Evolutionary conservation across 139 green algal species (phyloP).

Genomic region (Chlorella sp.): DNA sequence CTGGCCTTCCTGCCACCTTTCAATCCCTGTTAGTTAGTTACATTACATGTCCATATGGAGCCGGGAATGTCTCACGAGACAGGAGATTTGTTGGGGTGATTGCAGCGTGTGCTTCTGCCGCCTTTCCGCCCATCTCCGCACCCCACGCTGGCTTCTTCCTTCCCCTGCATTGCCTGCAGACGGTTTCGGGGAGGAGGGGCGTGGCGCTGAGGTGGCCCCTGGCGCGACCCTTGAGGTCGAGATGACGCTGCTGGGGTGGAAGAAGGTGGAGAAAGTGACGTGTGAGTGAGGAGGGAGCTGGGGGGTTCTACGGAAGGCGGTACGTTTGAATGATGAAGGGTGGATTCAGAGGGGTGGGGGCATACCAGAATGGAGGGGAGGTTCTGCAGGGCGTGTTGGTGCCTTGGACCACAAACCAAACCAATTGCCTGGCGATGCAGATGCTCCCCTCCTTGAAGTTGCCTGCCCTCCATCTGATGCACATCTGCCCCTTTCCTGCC

Average conservation of each 20-base stretch:
- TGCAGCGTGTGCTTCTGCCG: no score
- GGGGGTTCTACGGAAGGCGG: background rate
- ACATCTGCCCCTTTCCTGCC: no score
- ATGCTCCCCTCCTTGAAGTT: background rate
- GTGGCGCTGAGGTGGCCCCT: slow-evolving; percentile 58
- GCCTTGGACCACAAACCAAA: background rate
- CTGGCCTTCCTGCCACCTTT: no score
- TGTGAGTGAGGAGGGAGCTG: background rate
- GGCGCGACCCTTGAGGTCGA: slow-evolving; percentile 74
- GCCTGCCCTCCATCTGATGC: background rate
- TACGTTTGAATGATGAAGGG: no score
- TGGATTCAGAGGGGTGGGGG: no score
- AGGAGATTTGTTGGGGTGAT: no score
- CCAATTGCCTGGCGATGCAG: background rate
- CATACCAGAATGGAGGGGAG: background rate
- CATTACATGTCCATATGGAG: no score
- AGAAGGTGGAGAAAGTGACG: slow-evolving; percentile 64
- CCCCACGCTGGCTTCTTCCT: background rate
- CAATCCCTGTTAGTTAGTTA: no score
- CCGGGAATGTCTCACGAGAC: no score
- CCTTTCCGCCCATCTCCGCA: no score
- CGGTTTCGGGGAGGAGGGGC: slow-evolving; percentile 70
- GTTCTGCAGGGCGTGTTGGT: no score
- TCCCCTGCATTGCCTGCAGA: slow-evolving; percentile 43
- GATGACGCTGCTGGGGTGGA: slow-evolving; percentile 79